Conservation (phyloP, 2,329 filamentous ascomycete genomes). For the Bipolaris oryzae region DNA sequence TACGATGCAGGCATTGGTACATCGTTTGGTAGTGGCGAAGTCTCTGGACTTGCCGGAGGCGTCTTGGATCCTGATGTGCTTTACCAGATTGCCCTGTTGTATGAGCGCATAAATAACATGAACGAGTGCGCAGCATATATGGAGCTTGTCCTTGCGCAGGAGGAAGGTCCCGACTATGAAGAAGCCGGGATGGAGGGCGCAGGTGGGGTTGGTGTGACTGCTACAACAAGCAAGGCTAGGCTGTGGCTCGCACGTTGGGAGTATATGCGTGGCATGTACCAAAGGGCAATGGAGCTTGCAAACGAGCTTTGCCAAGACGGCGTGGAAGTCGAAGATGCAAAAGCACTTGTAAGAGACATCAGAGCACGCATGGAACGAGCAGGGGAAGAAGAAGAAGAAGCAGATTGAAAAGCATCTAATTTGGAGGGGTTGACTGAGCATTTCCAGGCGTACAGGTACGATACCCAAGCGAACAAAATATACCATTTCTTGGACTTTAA, state of each 20-base stretch:
- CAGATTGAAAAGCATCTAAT: slow-evolving; percentile 3
- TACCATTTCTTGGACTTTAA: neutral
- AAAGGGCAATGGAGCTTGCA: slow-evolving; percentile 77
- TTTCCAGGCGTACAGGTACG: slow-evolving; percentile 18
- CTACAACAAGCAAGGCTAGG: slow-evolving; percentile 87
- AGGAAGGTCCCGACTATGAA: slow-evolving; percentile 68
- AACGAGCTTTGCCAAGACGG: slow-evolving; percentile 95
- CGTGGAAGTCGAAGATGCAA: slow-evolving; percentile 95
- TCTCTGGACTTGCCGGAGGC: slow-evolving; percentile 53
- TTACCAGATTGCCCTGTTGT: slow-evolving; percentile 86
- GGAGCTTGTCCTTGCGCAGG: slow-evolving; percentile 93
- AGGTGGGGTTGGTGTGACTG: slow-evolving; percentile 80
- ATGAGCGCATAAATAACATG: slow-evolving; percentile 78
- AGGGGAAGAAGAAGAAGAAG: slow-evolving; percentile 28
- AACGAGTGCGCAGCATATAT: slow-evolving; percentile 90
- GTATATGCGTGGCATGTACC: slow-evolving; percentile 75
- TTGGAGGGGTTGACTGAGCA: neutral
- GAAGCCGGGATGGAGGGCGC: slow-evolving; percentile 48
- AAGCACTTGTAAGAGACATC: slow-evolving; percentile 86
- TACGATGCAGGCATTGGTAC: slow-evolving; percentile 69
- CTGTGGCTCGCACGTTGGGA: slow-evolving; percentile 91
- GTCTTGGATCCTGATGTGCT: slow-evolving; percentile 89
- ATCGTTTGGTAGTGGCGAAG: slow-evolving; percentile 55
- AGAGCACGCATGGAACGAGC: slow-evolving; percentile 71
- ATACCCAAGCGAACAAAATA: slow-evolving; percentile 12